Base-by-base conservation (phyloP, 1,139 yeast genomes). In the Eremothecium coryli region DNA sequence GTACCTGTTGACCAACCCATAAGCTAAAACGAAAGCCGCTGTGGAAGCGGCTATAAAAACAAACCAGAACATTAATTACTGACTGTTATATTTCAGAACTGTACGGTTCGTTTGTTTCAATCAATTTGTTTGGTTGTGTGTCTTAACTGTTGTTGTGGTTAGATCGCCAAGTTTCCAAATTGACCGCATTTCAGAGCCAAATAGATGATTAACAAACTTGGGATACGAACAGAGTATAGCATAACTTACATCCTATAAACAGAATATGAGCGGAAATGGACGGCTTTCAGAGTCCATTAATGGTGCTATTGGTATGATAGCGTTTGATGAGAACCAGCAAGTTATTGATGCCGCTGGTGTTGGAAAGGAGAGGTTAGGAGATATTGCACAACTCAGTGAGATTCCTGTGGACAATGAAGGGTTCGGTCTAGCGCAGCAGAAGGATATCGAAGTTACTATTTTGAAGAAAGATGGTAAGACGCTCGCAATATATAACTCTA, bases 301-400 rank as follows among this genome's bases (percentile, higher is more conserved):
- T 11, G 43, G 45, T 18, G 49, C 55, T 4, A 37, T 49, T 15
- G 61, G 61, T 3, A 46, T 53, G 18, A 31, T 56, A 25, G 44
- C 54, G 1, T 55, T 54, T 34, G 61, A 56, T 35, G 48, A 48
- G 24, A 49, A 54, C 32, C 45, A 47, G 28, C 53, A 56, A 31
- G 35, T 56, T 18, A 42, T 56, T 13, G 51, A 53, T 26, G 47
- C 48, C 5, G 44, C 54, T 5, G 61, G 60, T 4, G 38, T 55
- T 9, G 60, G 58, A 8, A 45, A 52, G 26, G 46, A 43, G 9
- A 43, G 55, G 24, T 32, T 42, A 12, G 40, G 37, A 12, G 59
- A 56, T 26, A 45, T 55, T 12, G 37, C 37, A 4, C 44, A 45
- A 11, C 37, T 56, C 17, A 40, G 46, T 9, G 41, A 42, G 18